phyloP scores from a whole-genome alignment of 2,329 filamentous ascomycete species.

The Neonectria neomacrospora region DNA sequence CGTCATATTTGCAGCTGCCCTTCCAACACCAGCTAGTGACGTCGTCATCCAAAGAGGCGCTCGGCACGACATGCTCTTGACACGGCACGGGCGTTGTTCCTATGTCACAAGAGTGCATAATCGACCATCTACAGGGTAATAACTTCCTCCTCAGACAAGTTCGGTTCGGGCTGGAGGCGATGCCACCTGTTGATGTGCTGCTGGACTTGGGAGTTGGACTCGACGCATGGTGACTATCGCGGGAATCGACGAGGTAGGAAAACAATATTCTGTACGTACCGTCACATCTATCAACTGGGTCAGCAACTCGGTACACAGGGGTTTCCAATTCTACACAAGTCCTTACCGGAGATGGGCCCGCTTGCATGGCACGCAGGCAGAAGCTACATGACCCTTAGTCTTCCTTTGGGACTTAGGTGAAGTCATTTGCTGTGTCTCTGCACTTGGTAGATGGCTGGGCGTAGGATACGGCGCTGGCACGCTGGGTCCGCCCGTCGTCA shows the following conservation, averaged over 20 bases:
- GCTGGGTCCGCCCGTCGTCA: conserved; percentile 34
- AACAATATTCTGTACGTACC: conserved; percentile 61
- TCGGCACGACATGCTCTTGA: neutral
- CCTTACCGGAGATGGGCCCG: conserved; percentile 78
- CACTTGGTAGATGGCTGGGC: conserved; percentile 49
- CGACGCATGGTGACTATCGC: neutral
- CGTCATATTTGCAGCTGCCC: too few relatives aligned
- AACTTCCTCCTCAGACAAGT: neutral
- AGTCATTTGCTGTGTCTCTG: conserved; percentile 60
- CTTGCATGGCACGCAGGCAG: conserved; percentile 87
- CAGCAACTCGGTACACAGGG: conserved; percentile 19
- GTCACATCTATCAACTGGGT: conserved; percentile 62
- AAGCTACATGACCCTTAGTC: conserved; percentile 84
- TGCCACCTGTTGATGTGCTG: neutral
- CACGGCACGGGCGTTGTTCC: neutral
- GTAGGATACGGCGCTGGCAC: conserved; percentile 36
- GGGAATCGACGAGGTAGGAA: conserved; percentile 17
- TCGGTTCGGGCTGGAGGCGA: neutral
- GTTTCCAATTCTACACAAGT: neutral
- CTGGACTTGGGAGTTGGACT: neutral
- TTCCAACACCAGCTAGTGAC: neutral
- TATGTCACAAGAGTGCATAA: neutral
- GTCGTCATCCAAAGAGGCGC: neutral
- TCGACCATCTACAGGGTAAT: neutral
- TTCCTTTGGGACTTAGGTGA: conserved; percentile 73